Evolutionary conservation across 202 grass and related monocot genomes (phyloP), one percentile per base, ranked within the genome.

Genomic region (Carex arenaria): DNA sequence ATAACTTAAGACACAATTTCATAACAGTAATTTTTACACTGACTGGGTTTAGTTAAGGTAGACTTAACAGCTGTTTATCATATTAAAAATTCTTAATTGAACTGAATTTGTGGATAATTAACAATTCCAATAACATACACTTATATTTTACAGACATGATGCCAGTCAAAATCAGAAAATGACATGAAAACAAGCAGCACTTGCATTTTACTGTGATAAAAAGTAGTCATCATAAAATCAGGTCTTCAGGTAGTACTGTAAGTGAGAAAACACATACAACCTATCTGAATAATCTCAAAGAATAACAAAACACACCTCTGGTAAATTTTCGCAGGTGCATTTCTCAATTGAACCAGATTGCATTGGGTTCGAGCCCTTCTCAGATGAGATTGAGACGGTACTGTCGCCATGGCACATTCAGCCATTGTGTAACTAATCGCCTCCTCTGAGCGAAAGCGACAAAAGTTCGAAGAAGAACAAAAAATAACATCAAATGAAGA

Each of bases 341-440:
- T 64, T 66, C 79, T 82, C 32, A 82, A 66, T 52, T n/a, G 57
- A 45, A 64, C 45, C 26, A 67, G 79, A 49, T 67, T 82, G 57
- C 79, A 64, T 63, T 64, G 63, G 20, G 61, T 17, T 3, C 81
- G 76, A 73, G 31, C 78, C 74, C 89, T 89, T 86, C 66, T 81
- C 34, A 85, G 74, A 81, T 42, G 74, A 78, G 78, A 51, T 22
- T 81, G 92, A 32, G 86, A 86, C 75, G 85, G 80, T 28, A 86
- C 55, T 64, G 87, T 82, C 8, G 78, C 83, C 73, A 91, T 82
- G 12, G 92, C 87, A 82, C 87, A 94, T 47, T 79, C 85, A 12
- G 89, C 87, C 92, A 94, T 94, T 64, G 45, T 61, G 22, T n/a
- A n/a, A 55, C 2, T 10, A 82, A 47, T 36, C 3, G 23, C 23